A percentile compares a stretch with the other conserved stretches of the same genome.
These are phyloP conservation scores for Trametes gibbosa DNA, from an alignment of 768 basidiomycete species.

Conservation along the genomic window DNA sequence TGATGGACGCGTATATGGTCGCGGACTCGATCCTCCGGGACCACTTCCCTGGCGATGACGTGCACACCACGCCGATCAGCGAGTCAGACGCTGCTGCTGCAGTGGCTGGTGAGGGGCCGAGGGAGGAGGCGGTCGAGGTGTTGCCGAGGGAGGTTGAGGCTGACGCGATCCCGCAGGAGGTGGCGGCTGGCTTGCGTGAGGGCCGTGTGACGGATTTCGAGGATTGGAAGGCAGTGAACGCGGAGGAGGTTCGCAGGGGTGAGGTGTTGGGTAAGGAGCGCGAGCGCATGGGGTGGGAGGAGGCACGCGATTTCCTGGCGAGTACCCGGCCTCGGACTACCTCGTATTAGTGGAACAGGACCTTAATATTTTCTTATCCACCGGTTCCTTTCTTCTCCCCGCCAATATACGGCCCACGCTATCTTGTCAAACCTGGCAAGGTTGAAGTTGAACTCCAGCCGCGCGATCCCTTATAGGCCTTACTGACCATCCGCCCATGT, in stretches of 20 bases:
- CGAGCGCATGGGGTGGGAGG: conserved; percentile 73
- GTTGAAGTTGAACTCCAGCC: too few relatives aligned
- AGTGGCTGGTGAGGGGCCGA: background rate
- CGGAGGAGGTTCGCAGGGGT: conserved; percentile 67
- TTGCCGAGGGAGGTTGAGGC: conserved; percentile 34
- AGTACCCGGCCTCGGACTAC: background rate
- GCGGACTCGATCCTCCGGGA: conserved; percentile 72
- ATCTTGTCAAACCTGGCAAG: too few relatives aligned
- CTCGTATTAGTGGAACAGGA: background rate
- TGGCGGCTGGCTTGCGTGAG: conserved; percentile 39
- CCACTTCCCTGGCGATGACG: conserved; percentile 29
- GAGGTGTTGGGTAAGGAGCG: conserved; percentile 60
- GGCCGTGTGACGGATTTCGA: conserved; percentile 56
- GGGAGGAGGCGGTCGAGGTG: conserved; percentile 13
- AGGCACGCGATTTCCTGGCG: conserved; percentile 38
- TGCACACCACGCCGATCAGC: conserved; percentile 5
- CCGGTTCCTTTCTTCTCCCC: too few relatives aligned
- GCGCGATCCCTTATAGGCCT: too few relatives aligned
- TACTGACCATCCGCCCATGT: too few relatives aligned
- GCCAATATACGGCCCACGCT: too few relatives aligned
- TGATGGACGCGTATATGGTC: conserved; percentile 86
- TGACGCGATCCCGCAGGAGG: conserved; percentile 50
- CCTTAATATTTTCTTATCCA: too few relatives aligned
- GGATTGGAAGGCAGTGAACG: conserved; percentile 75
- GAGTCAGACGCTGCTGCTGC: conserved; percentile 15